Base-by-base conservation (phyloP, 441 rosid genomes). In the Adansonia rubrostipa region DNA sequence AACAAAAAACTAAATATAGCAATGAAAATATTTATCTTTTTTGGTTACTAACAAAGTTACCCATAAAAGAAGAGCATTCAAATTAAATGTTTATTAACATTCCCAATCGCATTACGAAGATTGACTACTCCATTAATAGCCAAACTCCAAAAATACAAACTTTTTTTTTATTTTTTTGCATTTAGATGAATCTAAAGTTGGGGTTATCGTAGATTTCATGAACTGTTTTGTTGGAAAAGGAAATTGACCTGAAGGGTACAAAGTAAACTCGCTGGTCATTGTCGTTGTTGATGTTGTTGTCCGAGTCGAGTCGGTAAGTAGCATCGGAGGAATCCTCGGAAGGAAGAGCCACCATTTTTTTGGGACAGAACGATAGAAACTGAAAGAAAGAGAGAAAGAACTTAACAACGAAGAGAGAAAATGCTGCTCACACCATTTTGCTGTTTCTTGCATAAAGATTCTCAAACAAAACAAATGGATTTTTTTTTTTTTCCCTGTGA, bases 241-340 rank as follows among this genome's bases (percentile, higher is more conserved):
- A 40, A 50, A 57, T 71, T 61, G 82, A 96, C 98, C 97, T 89
- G 84, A 82, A 84, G 11, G 99, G 97, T 24, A 93, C 98, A 81
- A 92, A 90, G 93, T 96, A 94, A 86, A 96, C 91, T 48, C 96
- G 91, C 89, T 92, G 98, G 82, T 91, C 94, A 83, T 79, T 83
- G 83, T 81, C 45, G 63, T 57, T 33, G 28, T 11, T 28, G 42
- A 71, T 82, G 22, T 3, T n/a, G 71, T 47, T 48, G 83, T 85
- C 87, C 15, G 91, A 82, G 82, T 90, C 92, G 82, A 87, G 65
- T 72, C 80, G 89, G 77, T 67, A 88, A 85, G 92, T 76, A 77
- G 90, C 89, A 88, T 83, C 92, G 81, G 90, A 82, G 82, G 76
- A 82, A 71, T 79, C 88, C 63, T 84, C 90, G 63, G 88, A 48